phyloP scores from a whole-genome alignment of 495 filamentous ascomycete genomes.

The Podospora anserina region DNA sequence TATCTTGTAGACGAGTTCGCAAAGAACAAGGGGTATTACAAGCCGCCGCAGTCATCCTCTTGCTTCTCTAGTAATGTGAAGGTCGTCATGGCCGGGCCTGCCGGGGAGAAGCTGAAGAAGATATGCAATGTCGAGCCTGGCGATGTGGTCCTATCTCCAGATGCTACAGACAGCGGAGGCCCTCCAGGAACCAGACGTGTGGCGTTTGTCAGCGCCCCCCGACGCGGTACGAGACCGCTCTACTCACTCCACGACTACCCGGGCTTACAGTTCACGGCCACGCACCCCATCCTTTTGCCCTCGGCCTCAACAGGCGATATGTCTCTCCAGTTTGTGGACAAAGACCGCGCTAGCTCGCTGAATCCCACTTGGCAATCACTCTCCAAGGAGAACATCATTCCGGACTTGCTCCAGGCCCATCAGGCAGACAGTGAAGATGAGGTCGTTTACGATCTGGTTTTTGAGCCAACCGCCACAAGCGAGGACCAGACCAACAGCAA shows the following conservation, averaged over 20 bases:
- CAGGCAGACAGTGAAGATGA: neutral
- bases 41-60: neutral
- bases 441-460: neutral
- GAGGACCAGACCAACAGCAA: neutral
- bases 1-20: neutral
- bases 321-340: neutral
- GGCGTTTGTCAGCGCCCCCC: neutral
- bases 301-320: neutral
- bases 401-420: neutral
- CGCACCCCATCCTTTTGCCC: neutral
- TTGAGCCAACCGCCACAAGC: neutral
- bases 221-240: neutral
- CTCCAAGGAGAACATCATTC: neutral
- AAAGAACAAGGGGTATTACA: neutral
- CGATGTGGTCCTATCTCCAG: neutral
- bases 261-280: neutral
- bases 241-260: neutral
- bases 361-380: slow-evolving; percentile 2
- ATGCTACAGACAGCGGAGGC: too few species aligned
- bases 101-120: neutral
- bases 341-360: neutral
- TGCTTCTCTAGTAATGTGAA: neutral
- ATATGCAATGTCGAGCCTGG: neutral
- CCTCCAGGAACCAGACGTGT: neutral
- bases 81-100: neutral